Conservation (phyloP, 2,329 filamentous ascomycete genomes). For the Alternaria ethzedia region DNA sequence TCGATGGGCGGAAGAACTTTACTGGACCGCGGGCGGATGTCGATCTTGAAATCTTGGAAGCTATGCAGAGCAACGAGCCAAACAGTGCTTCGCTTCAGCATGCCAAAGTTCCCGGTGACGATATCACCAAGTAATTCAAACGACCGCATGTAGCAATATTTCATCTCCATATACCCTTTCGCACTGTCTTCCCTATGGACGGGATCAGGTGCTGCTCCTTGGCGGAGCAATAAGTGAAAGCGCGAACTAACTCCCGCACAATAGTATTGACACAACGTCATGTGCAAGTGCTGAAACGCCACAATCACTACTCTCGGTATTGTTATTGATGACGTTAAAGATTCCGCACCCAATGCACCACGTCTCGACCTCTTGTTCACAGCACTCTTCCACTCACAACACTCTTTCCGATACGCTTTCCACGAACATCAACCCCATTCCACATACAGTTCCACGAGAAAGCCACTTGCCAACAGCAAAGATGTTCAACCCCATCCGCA, state of each 20-base stretch:
- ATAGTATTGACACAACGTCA: not conserved
- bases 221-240: not conserved
- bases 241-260: not conserved
- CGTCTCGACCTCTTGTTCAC: not conserved
- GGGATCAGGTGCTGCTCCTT: no score
- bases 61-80: conserved; percentile 32
- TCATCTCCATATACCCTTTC: not conserved
- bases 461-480: not conserved
- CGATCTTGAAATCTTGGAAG: conserved; percentile 52
- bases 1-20: conserved; percentile 68
- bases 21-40: conserved; percentile 54
- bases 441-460: not conserved
- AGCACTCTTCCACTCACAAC: not conserved
- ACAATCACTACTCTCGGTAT: not conserved
- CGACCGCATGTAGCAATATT: not conserved
- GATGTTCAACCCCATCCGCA: not conserved
- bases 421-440: not conserved
- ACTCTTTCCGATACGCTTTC: not conserved
- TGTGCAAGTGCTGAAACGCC: not conserved
- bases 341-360: not conserved
- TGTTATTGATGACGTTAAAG: not conserved
- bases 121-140: not conserved
- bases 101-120: conserved; percentile 16
- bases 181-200: no score
- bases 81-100: not conserved